phyloP scores from a whole-genome alignment of 2,329 filamentous ascomycete genomes.

The Exophiala sp. region DNA sequence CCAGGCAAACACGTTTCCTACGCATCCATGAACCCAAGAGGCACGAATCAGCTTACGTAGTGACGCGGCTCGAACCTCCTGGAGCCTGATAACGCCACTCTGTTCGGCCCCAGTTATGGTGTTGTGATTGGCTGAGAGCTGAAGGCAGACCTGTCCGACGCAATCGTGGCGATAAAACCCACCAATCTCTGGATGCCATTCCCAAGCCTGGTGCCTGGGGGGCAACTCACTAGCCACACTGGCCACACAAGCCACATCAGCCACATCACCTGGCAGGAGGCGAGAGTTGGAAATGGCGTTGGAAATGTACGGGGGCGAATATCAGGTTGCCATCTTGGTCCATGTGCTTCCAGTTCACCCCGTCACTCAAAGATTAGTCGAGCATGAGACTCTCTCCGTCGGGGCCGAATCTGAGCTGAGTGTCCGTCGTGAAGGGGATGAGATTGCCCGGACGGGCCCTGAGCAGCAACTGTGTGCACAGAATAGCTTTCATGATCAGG shows the following conservation, averaged over 20 bases:
- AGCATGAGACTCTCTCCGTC: too few species aligned
- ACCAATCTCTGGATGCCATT: not conserved
- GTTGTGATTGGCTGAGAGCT: not conserved
- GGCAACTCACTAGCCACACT: not conserved
- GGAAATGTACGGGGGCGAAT: not conserved
- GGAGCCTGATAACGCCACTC: slow-evolving; percentile 5
- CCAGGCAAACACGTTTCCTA: slow-evolving; percentile 23
- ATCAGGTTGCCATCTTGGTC: not conserved
- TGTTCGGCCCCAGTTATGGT: too few species aligned
- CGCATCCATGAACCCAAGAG: not conserved
- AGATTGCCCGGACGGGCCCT: too few species aligned
- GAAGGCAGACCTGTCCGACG: not conserved
- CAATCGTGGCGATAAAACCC: not conserved
- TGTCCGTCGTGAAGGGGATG: too few species aligned
- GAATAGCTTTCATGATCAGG: too few species aligned
- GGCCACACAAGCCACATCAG: too few species aligned
- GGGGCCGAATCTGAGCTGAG: too few species aligned
- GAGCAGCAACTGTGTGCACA: too few species aligned
- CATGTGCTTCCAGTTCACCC: not conserved
- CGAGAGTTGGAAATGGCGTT: not conserved
- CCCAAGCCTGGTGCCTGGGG: not conserved
- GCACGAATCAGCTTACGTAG: slow-evolving; percentile 20
- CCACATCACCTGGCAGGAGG: not conserved
- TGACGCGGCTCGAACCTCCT: slow-evolving; percentile 19
- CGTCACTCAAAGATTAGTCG: too few species aligned